Base-by-base conservation (phyloP, 2,329 filamentous ascomycete genomes). In the Trichophyton benhamiae region DNA sequence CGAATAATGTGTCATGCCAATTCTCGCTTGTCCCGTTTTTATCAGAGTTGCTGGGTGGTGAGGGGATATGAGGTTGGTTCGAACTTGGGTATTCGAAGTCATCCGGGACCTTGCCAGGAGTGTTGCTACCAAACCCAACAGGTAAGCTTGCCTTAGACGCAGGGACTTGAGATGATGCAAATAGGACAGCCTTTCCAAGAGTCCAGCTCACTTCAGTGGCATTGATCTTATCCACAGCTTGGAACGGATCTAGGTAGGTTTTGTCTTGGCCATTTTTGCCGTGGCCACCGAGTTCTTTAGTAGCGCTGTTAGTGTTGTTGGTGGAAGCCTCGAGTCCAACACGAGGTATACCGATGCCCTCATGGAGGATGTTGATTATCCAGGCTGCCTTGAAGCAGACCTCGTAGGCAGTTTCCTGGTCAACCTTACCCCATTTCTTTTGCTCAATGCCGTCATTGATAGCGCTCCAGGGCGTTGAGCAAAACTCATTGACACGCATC, bases 331-430 rank as follows among this genome's bases (percentile, higher is more conserved):
- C 92, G 13, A 96, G 75, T 0, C 89, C 90, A 4, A 94, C 80
- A 58, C 91, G 83, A 3, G 95, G 95, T 59, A 99, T 85, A 0
- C 94, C 95, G 66, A 99, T 96, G 1, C 94, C 94, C 65, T 96
- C 89, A 69, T 99, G 92, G 3, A 99, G 80, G 69, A 99, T 87
- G 68, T 95, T 99, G 71, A 99, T 96, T 52, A 99, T 79, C 94
- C 95, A 99, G 3, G 90, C 94, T 0, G 94, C 91, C 73, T 99
- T 99, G 80, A 99, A 99, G 72, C 94, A 99, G 1, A 95, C 88
- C 70, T 95, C 86, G 65, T 87, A 83, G 3, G 91, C 91, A 58
- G 86, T 88, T 68, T 87, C 83, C 62, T 79, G 78, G 66, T 87
- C 82, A 1, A 90, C 82, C 65, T 88, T 84, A 13, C 88, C 87